Evolutionary conservation across 129 eudicot genomes (phyloP), one percentile per base, ranked within the genome.

Genomic region (Helianthus tuberosus): DNA sequence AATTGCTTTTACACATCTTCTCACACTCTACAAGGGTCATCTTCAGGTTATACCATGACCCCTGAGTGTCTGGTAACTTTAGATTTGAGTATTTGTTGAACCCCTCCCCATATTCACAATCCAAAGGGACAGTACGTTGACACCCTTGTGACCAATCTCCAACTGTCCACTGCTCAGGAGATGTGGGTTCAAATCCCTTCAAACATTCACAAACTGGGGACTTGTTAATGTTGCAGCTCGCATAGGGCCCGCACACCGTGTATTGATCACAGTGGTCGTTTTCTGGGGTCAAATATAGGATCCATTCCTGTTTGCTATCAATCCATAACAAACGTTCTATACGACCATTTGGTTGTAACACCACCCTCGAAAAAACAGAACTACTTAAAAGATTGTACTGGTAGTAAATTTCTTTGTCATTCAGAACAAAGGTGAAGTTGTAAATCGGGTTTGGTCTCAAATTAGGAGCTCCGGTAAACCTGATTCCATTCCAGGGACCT

Each of bases 401-500:
- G 75, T 71, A 71, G 48, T 71, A 71, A 20, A 16, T 16, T 57
- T 52, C 66, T 57, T 11, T 38, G 1, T 54, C 16, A 20, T 54
- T 52, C 9, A 54, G 36, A 71, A 71, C 65, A 41, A 53, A 38
- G 15, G n/a, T 55, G 38, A n/a, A 71, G 36, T 11, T 51, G 64
- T 32, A 35, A 71, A 71, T 3, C 12, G 20, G 65, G 13, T 62
- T 73, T 0, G 71, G 72, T 13, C 14, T 10, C 54, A 74, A n/a
- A 49, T 20, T 16, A 0, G 80, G 76, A 38, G 4, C 27, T 11
- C 86, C 89, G 6, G 70, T 77, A 29, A 68, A 85, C 16, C 76
- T 16, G 12, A 74, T 17, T 1, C 89, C 84, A 36, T 81, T 85
- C 89, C 89, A 85, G 0, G 89, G 89, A 35, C 89, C 89, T 8